These are phyloP conservation scores for Stenogyne calaminthoides DNA, from an alignment of 305 asterid species.

Conservation along the genomic window DNA sequence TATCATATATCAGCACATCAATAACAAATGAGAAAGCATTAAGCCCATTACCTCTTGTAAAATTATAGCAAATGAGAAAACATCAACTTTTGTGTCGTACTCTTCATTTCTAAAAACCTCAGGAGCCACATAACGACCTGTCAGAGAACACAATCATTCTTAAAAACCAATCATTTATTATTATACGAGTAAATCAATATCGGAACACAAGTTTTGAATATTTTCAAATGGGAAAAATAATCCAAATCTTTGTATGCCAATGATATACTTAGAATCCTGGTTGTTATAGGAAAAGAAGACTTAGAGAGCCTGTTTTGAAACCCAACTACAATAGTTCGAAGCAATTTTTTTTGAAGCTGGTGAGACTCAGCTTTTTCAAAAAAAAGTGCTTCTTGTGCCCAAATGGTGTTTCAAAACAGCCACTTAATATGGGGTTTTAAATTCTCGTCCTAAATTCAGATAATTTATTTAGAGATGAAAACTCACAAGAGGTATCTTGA, in stretches of 20 bases:
- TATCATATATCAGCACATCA: too few relatives aligned
- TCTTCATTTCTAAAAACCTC: constrained; percentile 88
- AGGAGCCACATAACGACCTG: constrained; percentile 96
- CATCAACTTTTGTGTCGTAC: constrained; percentile 94
- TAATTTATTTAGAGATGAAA: constrained; percentile 17
- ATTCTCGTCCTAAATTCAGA: neutral
- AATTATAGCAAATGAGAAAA: constrained; percentile 90
- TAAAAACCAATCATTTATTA: neutral
- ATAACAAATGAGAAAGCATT: neutral
- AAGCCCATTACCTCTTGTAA: constrained; percentile 75
- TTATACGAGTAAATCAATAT: neutral
- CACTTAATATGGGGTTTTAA: neutral
- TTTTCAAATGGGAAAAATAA: neutral
- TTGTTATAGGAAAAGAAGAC: neutral
- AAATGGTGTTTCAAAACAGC: too few relatives aligned
- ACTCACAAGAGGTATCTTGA: constrained; percentile 80
- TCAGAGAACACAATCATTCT: constrained; percentile 9
- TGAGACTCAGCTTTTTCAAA: too few relatives aligned
- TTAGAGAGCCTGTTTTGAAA: too few relatives aligned
- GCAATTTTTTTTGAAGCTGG: too few relatives aligned
- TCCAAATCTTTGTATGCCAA: neutral
- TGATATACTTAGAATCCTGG: too few relatives aligned
- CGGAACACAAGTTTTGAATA: neutral
- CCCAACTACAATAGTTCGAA: too few relatives aligned
- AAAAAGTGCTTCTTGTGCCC: too few relatives aligned